Evolutionary conservation across 306 rosid species (phyloP), one percentile per base, ranked within the genome.

Genomic region (Cucurbita argyrosperma): DNA sequence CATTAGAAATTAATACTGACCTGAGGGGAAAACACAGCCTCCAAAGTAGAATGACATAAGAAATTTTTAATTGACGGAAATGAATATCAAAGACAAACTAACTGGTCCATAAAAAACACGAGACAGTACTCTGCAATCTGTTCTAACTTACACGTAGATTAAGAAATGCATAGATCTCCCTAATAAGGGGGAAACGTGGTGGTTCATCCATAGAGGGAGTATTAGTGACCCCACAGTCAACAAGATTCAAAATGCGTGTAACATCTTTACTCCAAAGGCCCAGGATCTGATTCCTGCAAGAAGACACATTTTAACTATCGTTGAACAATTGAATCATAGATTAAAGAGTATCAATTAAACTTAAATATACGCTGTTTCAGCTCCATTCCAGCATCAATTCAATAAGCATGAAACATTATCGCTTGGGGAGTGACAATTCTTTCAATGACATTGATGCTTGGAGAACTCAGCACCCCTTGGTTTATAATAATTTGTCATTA

Each of bases 211-310:
- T 81, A 45, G 81, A 80, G 71, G 78, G 72, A 53, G 78, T 54
- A 83, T 79, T 89, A 79, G 84, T 76, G 68, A 87, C 88, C 76
- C 99, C 97, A 86, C 96, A 95, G 57, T 95, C 97, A 71, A 88
- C 76, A 70, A 95, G 97, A 77, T 91, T 96, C 83, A 95, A 87
- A 79, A 91, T 84, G 49, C 99, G 96, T 4, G 88, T 87, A 82
- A 95, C 87, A 83, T 95, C 97, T 81, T 89, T 89, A 83, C 84
- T 86, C 99, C 99, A 95, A 49, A 88, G 90, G 69, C 81, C 86
- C 80, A 95, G 79, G 76, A 95, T 91, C 83, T 85, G 87, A 83
- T 95, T 95, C 90, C 99, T 95, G 96, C 79, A 84, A 79, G 69
- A 53, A 79, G 81, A 51, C 61, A 69, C 39, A 52, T 45, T 75